Evolutionary conservation across 2,329 filamentous ascomycete genomes (phyloP).

Genomic region (Talaromyces sp.): DNA sequence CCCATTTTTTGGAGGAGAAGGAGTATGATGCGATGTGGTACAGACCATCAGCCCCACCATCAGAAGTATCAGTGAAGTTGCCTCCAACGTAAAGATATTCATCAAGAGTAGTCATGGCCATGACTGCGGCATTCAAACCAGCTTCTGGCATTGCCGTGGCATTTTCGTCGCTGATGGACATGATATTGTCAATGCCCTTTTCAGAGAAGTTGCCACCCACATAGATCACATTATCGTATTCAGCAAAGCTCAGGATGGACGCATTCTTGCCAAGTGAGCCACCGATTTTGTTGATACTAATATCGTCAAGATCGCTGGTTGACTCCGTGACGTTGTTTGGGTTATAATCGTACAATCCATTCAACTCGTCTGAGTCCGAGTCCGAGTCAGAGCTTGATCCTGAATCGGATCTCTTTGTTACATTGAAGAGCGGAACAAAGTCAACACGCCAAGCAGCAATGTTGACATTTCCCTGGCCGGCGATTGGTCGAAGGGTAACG

Average conservation of each 20-base stretch:
- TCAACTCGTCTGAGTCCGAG: slow-evolving; percentile 65
- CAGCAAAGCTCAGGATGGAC: slow-evolving; percentile 68
- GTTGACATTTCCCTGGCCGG: slow-evolving; percentile 64
- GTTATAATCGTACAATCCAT: slow-evolving; percentile 88
- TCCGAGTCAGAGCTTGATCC: background rate
- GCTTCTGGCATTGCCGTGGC: slow-evolving; percentile 65
- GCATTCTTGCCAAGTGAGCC: slow-evolving; percentile 69
- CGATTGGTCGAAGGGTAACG: slow-evolving; percentile 73
- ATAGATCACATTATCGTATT: slow-evolving; percentile 67
- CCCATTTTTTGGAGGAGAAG: slow-evolving; percentile 69
- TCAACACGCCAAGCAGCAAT: slow-evolving; percentile 88
- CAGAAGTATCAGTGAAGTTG: slow-evolving; percentile 74
- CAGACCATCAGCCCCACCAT: slow-evolving; percentile 64
- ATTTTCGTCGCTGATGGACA: slow-evolving; percentile 68
- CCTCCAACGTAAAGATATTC: slow-evolving; percentile 78
- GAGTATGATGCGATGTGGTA: slow-evolving; percentile 78
- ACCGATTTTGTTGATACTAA: slow-evolving; percentile 76
- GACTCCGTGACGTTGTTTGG: slow-evolving; percentile 60
- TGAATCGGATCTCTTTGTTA: slow-evolving; percentile 34
- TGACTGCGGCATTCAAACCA: slow-evolving; percentile 80
- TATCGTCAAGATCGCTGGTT: slow-evolving; percentile 67
- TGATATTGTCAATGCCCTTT: slow-evolving; percentile 70
- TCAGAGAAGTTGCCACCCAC: slow-evolving; percentile 85
- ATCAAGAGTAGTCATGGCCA: slow-evolving; percentile 68
- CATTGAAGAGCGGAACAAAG: slow-evolving; percentile 64